A percentile compares a stretch with the other conserved stretches of the same genome.
Evolutionary conservation across 345 rosid genomes (phyloP).

Genomic region (Schrenkiella parvula): DNA sequence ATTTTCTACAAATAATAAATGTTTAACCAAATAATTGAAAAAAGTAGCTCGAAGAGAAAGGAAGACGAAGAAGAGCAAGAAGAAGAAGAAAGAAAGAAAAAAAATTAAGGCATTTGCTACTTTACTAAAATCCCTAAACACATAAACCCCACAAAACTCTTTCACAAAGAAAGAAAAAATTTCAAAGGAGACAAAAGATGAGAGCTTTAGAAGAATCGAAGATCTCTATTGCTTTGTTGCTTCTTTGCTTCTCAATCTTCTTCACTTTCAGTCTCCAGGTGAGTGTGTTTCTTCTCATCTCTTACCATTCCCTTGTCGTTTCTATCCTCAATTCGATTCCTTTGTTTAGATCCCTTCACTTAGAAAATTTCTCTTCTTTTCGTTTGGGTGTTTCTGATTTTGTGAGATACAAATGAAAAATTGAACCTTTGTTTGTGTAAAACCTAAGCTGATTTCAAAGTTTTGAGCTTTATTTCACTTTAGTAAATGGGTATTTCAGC

Average conservation of each 20-base stretch:
- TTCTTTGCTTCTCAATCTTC: constrained; percentile 36
- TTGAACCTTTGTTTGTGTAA: neutral
- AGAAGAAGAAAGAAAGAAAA: neutral
- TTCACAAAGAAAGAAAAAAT: neutral
- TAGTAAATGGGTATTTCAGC: neutral
- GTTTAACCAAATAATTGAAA: constrained; percentile 29
- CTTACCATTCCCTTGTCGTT: constrained; percentile 13
- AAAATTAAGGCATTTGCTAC: constrained; percentile 7
- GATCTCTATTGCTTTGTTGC: constrained; percentile 33
- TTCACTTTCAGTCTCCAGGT: constrained; percentile 42
- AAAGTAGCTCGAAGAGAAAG: constrained; percentile 23
- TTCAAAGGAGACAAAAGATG: neutral
- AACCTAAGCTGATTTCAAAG: neutral
- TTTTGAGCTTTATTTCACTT: constrained; percentile 1
- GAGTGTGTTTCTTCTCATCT: constrained; percentile 9
- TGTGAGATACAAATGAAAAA: constrained; percentile 9
- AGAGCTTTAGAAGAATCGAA: constrained; percentile 30
- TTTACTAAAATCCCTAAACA: constrained; percentile 22
- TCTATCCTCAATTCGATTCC: neutral
- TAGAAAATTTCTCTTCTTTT: neutral
- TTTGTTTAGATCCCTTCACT: constrained; percentile 31
- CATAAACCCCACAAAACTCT: constrained; percentile 10
- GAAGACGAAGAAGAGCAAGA: neutral
- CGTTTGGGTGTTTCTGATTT: constrained; percentile 27
- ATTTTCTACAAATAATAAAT: constrained; percentile 14